These are phyloP conservation scores for Polytolypa hystricis DNA, from an alignment of 2,329 filamentous ascomycete species.

Conservation along the genomic window DNA sequence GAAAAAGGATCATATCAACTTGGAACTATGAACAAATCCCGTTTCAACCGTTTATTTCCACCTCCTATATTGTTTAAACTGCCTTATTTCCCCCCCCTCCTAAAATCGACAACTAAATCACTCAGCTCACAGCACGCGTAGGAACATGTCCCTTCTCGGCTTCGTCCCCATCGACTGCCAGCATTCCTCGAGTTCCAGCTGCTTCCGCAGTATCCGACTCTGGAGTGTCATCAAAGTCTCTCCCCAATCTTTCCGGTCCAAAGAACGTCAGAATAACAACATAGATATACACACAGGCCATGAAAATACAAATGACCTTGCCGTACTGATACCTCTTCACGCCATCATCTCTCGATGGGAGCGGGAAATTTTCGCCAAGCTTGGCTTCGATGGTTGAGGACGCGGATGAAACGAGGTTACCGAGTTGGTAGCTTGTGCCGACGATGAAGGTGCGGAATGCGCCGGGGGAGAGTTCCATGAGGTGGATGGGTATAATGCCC, in stretches of 20 bases:
- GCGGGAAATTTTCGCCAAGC: conserved; percentile 62
- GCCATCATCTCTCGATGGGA: conserved; percentile 44
- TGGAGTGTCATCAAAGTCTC: conserved; percentile 37
- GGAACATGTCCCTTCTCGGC: conserved; percentile 18
- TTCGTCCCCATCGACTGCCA: conserved; percentile 21
- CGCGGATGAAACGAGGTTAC: conserved; percentile 49
- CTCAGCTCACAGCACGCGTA: background rate
- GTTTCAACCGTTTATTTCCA: too few relatives aligned
- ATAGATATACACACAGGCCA: conserved; percentile 67
- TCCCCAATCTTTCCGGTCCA: conserved; percentile 39
- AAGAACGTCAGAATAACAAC: conserved; percentile 40
- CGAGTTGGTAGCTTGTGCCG: conserved; percentile 53
- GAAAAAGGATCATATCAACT: too few relatives aligned
- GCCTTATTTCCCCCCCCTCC: too few relatives aligned
- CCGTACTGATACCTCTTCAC: conserved; percentile 59
- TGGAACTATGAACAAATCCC: too few relatives aligned
- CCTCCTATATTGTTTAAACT: too few relatives aligned
- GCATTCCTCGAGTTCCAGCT: conserved; percentile 25
- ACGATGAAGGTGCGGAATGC: conserved; percentile 52
- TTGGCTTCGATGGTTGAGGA: conserved; percentile 66
- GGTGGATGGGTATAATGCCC: conserved; percentile 61
- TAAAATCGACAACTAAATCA: too few relatives aligned
- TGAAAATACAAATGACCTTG: conserved; percentile 80
- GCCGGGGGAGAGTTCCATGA: conserved; percentile 54
- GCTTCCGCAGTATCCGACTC: conserved; percentile 37